These are phyloP conservation scores for Kockovaella imperatae DNA, from an alignment of 768 basidiomycete species.

Conservation along the genomic window DNA sequence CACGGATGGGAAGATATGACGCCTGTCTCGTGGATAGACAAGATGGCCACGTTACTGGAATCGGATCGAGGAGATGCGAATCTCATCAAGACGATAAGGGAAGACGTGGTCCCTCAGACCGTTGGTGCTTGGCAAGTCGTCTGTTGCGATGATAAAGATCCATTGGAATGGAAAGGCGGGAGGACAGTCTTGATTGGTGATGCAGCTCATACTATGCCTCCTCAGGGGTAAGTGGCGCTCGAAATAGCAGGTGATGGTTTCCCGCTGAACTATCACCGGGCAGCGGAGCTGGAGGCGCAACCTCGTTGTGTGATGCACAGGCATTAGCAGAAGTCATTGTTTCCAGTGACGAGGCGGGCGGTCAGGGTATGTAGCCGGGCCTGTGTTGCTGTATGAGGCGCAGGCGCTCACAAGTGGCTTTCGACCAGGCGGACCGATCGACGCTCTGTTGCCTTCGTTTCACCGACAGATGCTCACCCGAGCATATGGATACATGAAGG, in stretches of 20 bases:
- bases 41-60: slow-evolving; percentile 1
- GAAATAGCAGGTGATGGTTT: no score
- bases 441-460: not conserved
- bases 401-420: not conserved
- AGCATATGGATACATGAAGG: not conserved
- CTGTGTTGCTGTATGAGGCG: not conserved
- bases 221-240: slow-evolving; percentile 15
- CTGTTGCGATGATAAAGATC: not conserved
- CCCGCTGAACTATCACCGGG: not conserved
- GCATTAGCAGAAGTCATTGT: not conserved
- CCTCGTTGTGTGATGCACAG: not conserved
- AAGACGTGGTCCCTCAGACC: slow-evolving; percentile 5
- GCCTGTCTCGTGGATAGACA: slow-evolving; percentile 5
- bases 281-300: not conserved
- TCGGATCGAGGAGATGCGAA: slow-evolving; percentile 1
- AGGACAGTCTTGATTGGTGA: slow-evolving; percentile 11
- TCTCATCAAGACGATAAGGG: slow-evolving; percentile 2
- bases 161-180: not conserved
- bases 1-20: slow-evolving; percentile 10
- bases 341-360: not conserved
- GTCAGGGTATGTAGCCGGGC: not conserved
- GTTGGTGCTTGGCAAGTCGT: slow-evolving; percentile 5
- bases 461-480: not conserved
- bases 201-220: slow-evolving; percentile 14
- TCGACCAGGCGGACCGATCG: not conserved